Evolutionary conservation across 208 protist genomes (phyloP).

Genomic region (Trypanosoma grayi): DNA sequence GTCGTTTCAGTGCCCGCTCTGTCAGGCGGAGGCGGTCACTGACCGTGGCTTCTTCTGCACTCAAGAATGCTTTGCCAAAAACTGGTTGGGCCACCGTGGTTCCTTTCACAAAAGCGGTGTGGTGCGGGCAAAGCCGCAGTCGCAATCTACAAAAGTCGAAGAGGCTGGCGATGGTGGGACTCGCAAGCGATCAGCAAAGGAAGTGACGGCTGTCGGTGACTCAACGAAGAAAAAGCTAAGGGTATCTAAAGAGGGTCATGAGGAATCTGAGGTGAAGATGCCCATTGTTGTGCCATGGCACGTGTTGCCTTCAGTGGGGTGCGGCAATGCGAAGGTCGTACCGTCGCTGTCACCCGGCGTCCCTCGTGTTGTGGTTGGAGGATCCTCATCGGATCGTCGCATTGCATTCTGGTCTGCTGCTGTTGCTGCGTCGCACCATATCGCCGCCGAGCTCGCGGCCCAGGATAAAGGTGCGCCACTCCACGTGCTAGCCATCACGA

Average conservation of each 20-base stretch:
- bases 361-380: constrained; percentile 42
- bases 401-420: constrained; percentile 52
- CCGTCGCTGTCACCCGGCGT: constrained; percentile 33
- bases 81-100: constrained; percentile 76
- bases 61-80: constrained; percentile 78
- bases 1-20: constrained; percentile 81
- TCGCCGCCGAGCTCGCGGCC: constrained; percentile 22
- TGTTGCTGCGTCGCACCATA: constrained; percentile 53
- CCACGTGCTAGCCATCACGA: constrained; percentile 59
- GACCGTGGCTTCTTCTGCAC: constrained; percentile 79
- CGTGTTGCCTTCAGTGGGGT: constrained; percentile 24
- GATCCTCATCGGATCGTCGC: constrained; percentile 8
- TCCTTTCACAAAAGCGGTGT: constrained; percentile 67
- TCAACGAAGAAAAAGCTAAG: constrained; percentile 28
- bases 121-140: constrained; percentile 43
- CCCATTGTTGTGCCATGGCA: constrained; percentile 31
- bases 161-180: constrained; percentile 4
- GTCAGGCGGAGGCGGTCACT: constrained; percentile 60
- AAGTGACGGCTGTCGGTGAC: background rate
- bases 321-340: constrained; percentile 1
- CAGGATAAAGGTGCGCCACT: background rate
- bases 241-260: constrained; percentile 2
- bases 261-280: background rate
- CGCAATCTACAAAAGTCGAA: background rate
- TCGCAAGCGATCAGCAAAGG: constrained; percentile 8